phyloP scores from a whole-genome alignment of 2,329 filamentous ascomycete species.

The Scedosporium dehoogii region DNA sequence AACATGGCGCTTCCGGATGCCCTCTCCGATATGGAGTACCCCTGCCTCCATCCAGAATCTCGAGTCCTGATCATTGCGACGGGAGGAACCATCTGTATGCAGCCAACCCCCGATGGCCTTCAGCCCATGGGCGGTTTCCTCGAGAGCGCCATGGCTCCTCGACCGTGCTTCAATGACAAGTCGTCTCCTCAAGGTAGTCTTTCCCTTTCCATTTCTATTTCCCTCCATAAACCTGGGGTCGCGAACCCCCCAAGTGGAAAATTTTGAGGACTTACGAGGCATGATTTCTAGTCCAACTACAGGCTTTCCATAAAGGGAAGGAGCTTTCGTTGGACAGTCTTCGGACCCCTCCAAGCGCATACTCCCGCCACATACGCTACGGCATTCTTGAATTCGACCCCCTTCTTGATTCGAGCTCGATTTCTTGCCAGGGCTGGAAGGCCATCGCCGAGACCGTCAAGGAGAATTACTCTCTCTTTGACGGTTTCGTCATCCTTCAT shows the following conservation, averaged over 20 bases:
- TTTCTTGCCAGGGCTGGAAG: constrained; percentile 77
- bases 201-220: background rate
- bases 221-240: constrained; percentile 4
- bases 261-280: background rate
- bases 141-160: constrained; percentile 68
- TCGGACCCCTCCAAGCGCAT: constrained; percentile 70
- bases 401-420: constrained; percentile 81
- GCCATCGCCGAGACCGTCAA: constrained; percentile 71
- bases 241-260: background rate
- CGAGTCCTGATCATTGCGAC: constrained; percentile 86
- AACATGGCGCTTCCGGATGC: constrained; percentile 2
- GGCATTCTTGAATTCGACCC: constrained; percentile 75
- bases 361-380: constrained; percentile 74
- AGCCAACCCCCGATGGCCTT: constrained; percentile 67
- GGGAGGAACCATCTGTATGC: constrained; percentile 86
- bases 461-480: constrained; percentile 79
- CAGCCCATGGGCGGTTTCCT: constrained; percentile 74
- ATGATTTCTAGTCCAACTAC: constrained; percentile 33
- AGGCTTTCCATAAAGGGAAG: constrained; percentile 40
- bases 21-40: constrained; percentile 3
- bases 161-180: constrained; percentile 75
- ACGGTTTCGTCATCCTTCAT: constrained; percentile 85
- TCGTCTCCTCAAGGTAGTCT: constrained; percentile 18
- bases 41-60: constrained; percentile 48
- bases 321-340: constrained; percentile 52